Evolutionary conservation across 768 basidiomycete genomes (phyloP).

Genomic region (Leccinum barrowsii): DNA sequence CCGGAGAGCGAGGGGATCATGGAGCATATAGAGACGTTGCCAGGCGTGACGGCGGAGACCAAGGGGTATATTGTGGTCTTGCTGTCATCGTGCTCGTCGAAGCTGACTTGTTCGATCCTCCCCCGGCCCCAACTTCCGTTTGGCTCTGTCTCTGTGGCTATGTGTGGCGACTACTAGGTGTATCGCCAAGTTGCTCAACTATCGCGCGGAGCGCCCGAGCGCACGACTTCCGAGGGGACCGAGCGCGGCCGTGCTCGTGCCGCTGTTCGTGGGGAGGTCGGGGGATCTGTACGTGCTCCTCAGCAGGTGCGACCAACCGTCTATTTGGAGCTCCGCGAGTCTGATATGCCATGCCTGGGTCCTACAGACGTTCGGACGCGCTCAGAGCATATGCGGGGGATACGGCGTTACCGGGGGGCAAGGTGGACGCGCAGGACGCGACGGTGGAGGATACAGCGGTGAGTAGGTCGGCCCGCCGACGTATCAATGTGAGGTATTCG

Average conservation of each 20-base stretch:
- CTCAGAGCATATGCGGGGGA: constrained; percentile 81
- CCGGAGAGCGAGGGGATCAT: constrained; percentile 8
- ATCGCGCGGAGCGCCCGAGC: constrained; percentile 25
- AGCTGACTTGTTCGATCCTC: background rate
- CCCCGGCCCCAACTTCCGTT: background rate
- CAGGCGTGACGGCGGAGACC: constrained; percentile 19
- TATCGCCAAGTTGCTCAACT: constrained; percentile 23
- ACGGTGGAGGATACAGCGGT: constrained; percentile 81
- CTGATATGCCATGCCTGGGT: background rate
- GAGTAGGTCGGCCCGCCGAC: background rate
- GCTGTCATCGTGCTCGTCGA: background rate
- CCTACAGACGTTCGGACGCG: constrained; percentile 62
- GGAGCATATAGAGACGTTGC: constrained; percentile 10
- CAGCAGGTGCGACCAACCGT: constrained; percentile 56
- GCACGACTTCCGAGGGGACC: constrained; percentile 52
- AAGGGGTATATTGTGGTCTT: constrained; percentile 13
- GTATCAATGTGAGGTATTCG: background rate
- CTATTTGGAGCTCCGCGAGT: background rate
- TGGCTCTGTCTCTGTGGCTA: background rate
- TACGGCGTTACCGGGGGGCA: constrained; percentile 86
- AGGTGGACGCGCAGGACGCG: constrained; percentile 63
- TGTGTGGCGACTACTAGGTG: constrained; percentile 15
- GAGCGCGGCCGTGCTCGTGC: constrained; percentile 76
- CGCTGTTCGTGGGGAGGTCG: constrained; percentile 77
- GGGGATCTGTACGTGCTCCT: constrained; percentile 85